These are phyloP conservation scores for Botrytis cinerea DNA, from an alignment of 2,329 filamentous ascomycete genomes.

Conservation along the genomic window DNA sequence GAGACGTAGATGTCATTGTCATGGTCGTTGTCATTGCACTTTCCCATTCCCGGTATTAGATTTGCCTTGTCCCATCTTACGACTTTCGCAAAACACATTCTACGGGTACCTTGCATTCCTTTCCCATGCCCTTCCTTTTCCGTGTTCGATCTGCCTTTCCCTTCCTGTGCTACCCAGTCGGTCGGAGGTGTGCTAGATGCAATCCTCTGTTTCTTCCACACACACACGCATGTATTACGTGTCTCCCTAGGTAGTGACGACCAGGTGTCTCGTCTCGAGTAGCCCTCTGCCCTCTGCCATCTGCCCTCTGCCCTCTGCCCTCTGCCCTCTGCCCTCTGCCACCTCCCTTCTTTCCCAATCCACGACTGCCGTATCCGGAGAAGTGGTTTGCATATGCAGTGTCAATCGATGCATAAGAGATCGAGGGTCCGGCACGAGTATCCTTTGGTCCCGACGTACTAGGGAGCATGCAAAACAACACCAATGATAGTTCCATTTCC, in stretches of 20 bases:
- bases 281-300: not conserved
- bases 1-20: not conserved
- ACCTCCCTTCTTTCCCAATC: not conserved
- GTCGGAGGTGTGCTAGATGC: no score
- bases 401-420: not conserved
- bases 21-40: not conserved
- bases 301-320: not conserved
- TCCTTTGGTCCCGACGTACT: not conserved
- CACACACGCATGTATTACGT: no score
- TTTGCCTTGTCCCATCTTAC: not conserved
- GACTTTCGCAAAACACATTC: not conserved
- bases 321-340: not conserved
- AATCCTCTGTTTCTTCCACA: not conserved
- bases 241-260: not conserved
- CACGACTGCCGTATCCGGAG: not conserved
- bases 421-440: not conserved
- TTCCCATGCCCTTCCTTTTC: not conserved
- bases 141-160: not conserved
- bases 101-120: not conserved
- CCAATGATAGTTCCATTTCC: not conserved
- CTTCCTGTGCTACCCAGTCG: not conserved
- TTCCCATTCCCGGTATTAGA: not conserved
- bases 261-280: not conserved
- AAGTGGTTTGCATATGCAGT: not conserved
- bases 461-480: not conserved